Evolutionary conservation across 2,329 filamentous ascomycete species (phyloP).

Genomic region (Onygenales sp.): DNA sequence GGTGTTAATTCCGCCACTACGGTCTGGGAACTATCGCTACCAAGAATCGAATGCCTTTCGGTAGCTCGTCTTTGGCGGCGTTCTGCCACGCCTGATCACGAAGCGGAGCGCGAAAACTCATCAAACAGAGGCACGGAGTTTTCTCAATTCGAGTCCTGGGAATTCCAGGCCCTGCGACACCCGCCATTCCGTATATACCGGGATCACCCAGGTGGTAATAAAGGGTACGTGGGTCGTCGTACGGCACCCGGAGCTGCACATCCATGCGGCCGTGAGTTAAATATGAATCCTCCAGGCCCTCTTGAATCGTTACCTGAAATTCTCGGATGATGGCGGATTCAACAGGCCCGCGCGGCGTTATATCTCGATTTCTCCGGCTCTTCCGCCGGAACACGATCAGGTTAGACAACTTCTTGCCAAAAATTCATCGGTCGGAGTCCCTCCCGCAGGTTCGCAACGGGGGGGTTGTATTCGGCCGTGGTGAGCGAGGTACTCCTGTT

Average conservation of each 20-base stretch:
- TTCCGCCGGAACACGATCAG: conserved; percentile 7
- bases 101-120: conserved; percentile 13
- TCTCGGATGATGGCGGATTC: conserved; percentile 15
- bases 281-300: conserved; percentile 19
- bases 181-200: conserved; percentile 10
- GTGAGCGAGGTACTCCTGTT: too few species aligned
- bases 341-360: conserved; percentile 14
- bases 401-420: too few species aligned
- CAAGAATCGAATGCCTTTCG: conserved; percentile 15
- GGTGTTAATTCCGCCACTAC: conserved; percentile 13
- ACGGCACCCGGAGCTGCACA: conserved; percentile 14
- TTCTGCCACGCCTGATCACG: conserved; percentile 17
- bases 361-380: conserved; percentile 13
- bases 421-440: too few species aligned
- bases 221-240: conserved; percentile 11
- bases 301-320: conserved; percentile 21
- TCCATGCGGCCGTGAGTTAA: conserved; percentile 15
- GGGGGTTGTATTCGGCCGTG: too few species aligned
- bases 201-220: conserved; percentile 11
- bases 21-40: conserved; percentile 13
- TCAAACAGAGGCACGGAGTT: conserved; percentile 16
- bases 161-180: not conserved
- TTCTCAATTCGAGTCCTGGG: conserved; percentile 14
- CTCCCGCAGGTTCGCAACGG: too few species aligned
- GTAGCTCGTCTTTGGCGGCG: conserved; percentile 7